Evolutionary conservation across 148 eudicot genomes (phyloP), one percentile per base, ranked within the genome.

Genomic region (Fallopia convolvulus): DNA sequence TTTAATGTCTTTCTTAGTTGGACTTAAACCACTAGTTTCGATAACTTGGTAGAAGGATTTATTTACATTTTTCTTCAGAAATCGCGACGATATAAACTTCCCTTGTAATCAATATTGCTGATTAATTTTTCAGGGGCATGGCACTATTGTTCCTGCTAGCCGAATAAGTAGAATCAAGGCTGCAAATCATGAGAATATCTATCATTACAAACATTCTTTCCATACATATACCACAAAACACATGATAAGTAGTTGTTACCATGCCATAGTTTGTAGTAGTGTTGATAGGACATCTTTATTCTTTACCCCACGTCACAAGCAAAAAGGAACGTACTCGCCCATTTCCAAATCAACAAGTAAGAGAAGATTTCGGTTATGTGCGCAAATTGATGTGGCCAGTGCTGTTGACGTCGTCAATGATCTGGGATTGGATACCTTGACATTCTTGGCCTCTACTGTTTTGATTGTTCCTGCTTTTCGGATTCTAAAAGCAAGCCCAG

Each of bases 391-490:
- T 75, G 94, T 92, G 74, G 91, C 90, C 21, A 82, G 82, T 82
- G 97, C 93, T 76, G 88, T 89, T 79, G 99, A 95, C 63, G 93
- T 95, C 82, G 87, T 95, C 78, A 92, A 92, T 90, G 99, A 95
- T 82, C 83, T 95, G 84, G 99, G 99, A 70, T 78, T 91, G 89
- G 99, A 95, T 87, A 95, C 97, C 71, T 84, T 95, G 87, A 95
- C 99, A 58, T 91, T 95, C 82, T 86, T 95, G 88, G 91, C 81
- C 26, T 97, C 93, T 60, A 95, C 97, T 61, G 99, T 95, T 36
- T 47, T 95, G 56, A 88, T 95, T 78, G 94, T 95, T 72, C 99
- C 99, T 72, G 99, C 84, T 77, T 91, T 95, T 86, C 91, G 83
- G 81, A 68, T 70, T 75, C 53, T 95, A 75, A 95, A 91, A 86